Base-by-base conservation (phyloP, 2,329 filamentous ascomycete genomes). In the Juglanconis juglandina region DNA sequence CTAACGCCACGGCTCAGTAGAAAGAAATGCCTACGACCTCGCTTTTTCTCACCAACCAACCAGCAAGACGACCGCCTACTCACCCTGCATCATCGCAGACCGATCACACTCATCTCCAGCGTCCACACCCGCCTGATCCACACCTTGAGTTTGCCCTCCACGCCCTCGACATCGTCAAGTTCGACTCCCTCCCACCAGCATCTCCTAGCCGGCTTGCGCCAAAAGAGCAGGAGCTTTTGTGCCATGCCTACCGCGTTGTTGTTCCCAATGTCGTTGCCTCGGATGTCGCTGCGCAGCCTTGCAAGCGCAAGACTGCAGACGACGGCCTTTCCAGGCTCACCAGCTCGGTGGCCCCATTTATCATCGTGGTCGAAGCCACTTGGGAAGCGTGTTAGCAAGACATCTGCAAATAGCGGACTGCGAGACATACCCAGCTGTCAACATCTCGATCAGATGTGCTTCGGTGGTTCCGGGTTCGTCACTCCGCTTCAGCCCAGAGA, bases 181-280 rank as follows among this genome's bases (percentile, higher is more conserved):
- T 98, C 93, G 42, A 99, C 90, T 32, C 95, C 95, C 74, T 99
- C 95, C 95, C 95, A 99, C 95, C 95, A 99, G 80, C 95, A 99
- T 73, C 95, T 85, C 63, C 95, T 82, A 13, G 95, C 95, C 14
- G 95, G 95, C 77, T 99, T 99, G 66, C 95, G 86, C 95, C 95
- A 99, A 80, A 99, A 99, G 3, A 99, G 83, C 13, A 99, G 82
- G 51, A 99, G 84, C 78, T 99, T 99, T 75, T 99, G 95, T 11
- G 95, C 95, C 95, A 99, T 99, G 56, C 94, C 94, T 17, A 98
- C 92, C 0, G 92, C 90, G 72, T 88, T 92, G 66, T 83, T 87
- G 37, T 49, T 49, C 55, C 90, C 80, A 77, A 86, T 83, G 62
- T 88, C 86, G 69, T 87, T 88, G 67, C 93, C 91, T 58, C 92